phyloP scores from a whole-genome alignment of 2,329 filamentous ascomycete genomes.

The Hypoxylon sp. region DNA sequence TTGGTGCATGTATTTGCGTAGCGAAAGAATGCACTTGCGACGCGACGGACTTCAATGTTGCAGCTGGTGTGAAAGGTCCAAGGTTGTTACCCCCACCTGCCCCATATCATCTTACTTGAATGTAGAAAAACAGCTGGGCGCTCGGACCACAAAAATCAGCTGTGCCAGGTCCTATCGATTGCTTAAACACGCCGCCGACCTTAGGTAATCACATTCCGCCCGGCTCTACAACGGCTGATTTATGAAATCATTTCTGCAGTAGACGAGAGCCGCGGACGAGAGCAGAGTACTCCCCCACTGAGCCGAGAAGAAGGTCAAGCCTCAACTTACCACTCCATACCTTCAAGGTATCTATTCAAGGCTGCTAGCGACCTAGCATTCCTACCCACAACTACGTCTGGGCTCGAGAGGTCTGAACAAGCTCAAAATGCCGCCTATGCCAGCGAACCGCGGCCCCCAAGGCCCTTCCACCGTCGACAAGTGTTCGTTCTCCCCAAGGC shows the following conservation, averaged over 20 bases:
- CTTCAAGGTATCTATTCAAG: neutral
- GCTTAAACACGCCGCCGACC: too few relatives aligned
- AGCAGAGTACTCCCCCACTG: conserved; percentile 22
- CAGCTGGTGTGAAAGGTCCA: too few relatives aligned
- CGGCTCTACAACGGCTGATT: conserved; percentile 37
- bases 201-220: too few relatives aligned
- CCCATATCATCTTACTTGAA: conserved; percentile 29
- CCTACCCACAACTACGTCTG: neutral
- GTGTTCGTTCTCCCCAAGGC: conserved; percentile 58
- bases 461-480: conserved; percentile 79
- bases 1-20: neutral
- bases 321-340: neutral
- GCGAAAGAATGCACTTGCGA: conserved; percentile 17
- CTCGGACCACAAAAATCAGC: too few relatives aligned
- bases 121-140: conserved; percentile 2
- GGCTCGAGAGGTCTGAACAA: neutral
- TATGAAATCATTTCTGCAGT: conserved; percentile 22
- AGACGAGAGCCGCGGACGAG: conserved; percentile 19
- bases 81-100: conserved; percentile 10
- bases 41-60: conserved; percentile 14
- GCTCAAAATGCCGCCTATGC: conserved; percentile 66
- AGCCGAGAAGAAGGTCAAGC: neutral
- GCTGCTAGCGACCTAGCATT: too few relatives aligned
- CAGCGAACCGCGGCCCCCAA: conserved; percentile 62
- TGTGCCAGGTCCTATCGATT: conserved; percentile 31